A percentile compares a stretch with the other conserved stretches of the same genome.
Evolutionary conservation across 352 stramenopile genomes (phyloP).

Genomic region (Peronospora belbahrii): DNA sequence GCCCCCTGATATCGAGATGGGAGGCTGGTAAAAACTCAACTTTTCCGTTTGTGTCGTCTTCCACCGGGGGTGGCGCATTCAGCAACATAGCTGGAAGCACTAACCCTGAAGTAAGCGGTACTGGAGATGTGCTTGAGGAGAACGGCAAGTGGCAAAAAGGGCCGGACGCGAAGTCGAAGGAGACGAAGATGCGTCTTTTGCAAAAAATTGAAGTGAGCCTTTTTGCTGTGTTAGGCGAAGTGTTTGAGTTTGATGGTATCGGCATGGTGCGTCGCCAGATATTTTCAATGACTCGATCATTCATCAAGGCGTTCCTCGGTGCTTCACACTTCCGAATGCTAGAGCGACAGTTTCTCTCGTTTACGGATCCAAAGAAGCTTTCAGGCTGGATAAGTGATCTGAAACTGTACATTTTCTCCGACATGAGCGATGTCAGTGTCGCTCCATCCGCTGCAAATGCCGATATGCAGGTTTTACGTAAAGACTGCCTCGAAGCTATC

Average conservation of each 20-base stretch:
- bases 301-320: conserved; percentile 74
- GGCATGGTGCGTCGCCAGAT: conserved; percentile 71
- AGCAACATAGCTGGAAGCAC: conserved; percentile 9
- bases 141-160: conserved; percentile 60
- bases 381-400: conserved; percentile 45
- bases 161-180: conserved; percentile 58
- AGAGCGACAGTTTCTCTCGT: conserved; percentile 73
- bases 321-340: conserved; percentile 77
- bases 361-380: conserved; percentile 65
- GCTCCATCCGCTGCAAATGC: conserved; percentile 13
- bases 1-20: conserved; percentile 7
- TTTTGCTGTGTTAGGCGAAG: conserved; percentile 62
- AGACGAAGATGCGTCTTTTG: conserved; percentile 74
- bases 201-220: conserved; percentile 76
- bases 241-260: conserved; percentile 85
- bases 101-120: background rate
- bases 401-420: conserved; percentile 57
- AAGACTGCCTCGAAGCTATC: conserved; percentile 63
- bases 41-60: conserved; percentile 10
- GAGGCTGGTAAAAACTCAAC: conserved; percentile 11
- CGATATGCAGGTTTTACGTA: conserved; percentile 49
- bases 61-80: conserved; percentile 1
- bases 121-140: conserved; percentile 41
- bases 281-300: conserved; percentile 75
- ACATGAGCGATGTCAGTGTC: conserved; percentile 9